Percentiles rank a stretch among this genome's conserved stretches.
Evolutionary conservation across 2,329 filamentous ascomycete species (phyloP).

Genomic region (Coniella vitis): DNA sequence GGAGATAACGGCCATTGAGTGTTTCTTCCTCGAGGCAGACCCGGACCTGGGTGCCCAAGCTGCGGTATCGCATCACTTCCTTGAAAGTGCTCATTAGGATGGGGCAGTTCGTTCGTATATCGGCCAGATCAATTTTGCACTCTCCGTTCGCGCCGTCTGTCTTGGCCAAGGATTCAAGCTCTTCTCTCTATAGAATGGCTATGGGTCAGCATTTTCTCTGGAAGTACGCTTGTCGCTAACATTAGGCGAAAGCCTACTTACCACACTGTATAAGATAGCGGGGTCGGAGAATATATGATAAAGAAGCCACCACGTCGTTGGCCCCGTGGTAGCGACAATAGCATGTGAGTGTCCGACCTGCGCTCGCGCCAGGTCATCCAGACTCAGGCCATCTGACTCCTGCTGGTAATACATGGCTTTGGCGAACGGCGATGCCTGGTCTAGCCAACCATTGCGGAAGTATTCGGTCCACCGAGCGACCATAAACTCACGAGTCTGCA

Average conservation of each 20-base stretch:
- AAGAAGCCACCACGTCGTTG: constrained; percentile 21
- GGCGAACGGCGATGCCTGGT: constrained; percentile 21
- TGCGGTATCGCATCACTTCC: constrained; percentile 22
- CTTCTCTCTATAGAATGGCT: neutral
- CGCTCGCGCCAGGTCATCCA: constrained; percentile 22
- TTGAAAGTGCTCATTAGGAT: constrained; percentile 24
- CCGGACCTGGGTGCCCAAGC: constrained; percentile 18
- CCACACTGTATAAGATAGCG: constrained; percentile 18
- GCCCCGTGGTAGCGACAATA: constrained; percentile 19
- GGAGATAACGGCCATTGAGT: constrained; percentile 14
- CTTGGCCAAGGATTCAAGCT: neutral
- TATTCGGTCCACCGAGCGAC: constrained; percentile 13
- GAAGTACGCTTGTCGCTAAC: too few species aligned
- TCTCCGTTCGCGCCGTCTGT: neutral
- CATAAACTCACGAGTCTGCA: neutral
- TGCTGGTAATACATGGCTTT: constrained; percentile 20
- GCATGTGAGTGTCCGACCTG: constrained; percentile 23
- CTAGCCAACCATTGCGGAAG: constrained; percentile 18
- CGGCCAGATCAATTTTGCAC: constrained; percentile 18
- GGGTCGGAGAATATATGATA: constrained; percentile 21
- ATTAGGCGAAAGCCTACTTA: too few species aligned
- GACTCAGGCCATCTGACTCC: constrained; percentile 4
- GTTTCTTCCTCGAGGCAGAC: constrained; percentile 21
- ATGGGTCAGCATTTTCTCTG: neutral
- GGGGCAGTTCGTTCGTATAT: constrained; percentile 20